These are phyloP conservation scores for Brettanomyces naardenensis DNA, from an alignment of 805 yeast genomes.

Conservation along the genomic window DNA sequence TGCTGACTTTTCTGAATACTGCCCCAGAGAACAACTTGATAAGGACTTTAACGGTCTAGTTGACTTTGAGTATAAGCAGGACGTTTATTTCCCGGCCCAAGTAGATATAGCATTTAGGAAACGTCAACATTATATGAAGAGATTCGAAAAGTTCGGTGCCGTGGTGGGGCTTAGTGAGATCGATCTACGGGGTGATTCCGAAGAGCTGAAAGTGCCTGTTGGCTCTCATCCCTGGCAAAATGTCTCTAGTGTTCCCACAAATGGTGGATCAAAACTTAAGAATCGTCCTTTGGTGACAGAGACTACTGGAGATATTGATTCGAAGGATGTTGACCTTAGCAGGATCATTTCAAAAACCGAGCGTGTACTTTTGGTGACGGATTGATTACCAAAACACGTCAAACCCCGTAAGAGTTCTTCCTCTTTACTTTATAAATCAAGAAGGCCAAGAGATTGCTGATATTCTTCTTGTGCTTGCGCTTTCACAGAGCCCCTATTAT, in stretches of 20 bases:
- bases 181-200: constrained; percentile 50
- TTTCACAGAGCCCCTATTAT: too few species aligned
- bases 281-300: neutral
- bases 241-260: neutral
- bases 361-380: neutral
- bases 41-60: constrained; percentile 77
- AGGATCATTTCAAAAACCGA: neutral
- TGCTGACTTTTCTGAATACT: constrained; percentile 79
- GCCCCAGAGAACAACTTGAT: constrained; percentile 77
- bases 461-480: too few species aligned
- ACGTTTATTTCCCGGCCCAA: constrained; percentile 70
- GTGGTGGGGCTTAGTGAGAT: constrained; percentile 74
- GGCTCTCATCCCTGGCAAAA: constrained; percentile 22
- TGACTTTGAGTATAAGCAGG: constrained; percentile 78
- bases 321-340: neutral
- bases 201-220: constrained; percentile 21
- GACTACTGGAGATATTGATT: neutral
- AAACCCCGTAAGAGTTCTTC: too few species aligned
- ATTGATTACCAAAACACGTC: too few species aligned
- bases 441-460: too few species aligned
- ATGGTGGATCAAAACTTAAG: too few species aligned
- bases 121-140: constrained; percentile 53
- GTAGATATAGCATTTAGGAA: constrained; percentile 50
- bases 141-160: constrained; percentile 67
- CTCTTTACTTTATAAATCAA: too few species aligned